These are phyloP conservation scores for Stenocarpella maydis DNA, from an alignment of 2,329 filamentous ascomycete genomes.

Conservation along the genomic window DNA sequence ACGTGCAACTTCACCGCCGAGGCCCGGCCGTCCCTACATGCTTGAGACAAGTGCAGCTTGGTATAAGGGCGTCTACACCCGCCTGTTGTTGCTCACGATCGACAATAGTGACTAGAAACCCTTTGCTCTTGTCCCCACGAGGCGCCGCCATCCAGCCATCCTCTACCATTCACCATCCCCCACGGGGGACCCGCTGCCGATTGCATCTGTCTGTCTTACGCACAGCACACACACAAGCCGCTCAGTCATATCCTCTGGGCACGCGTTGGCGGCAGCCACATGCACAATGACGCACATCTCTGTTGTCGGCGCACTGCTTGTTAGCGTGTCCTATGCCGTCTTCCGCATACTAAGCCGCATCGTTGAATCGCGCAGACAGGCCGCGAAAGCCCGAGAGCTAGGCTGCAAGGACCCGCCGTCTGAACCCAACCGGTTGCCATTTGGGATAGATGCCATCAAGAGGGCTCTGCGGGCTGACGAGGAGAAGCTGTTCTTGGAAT, in stretches of 20 bases:
- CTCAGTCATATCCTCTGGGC: neutral
- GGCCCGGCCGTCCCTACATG: neutral
- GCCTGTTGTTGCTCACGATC: neutral
- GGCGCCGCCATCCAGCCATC: no score
- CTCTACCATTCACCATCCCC: no score
- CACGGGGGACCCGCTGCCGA: no score
- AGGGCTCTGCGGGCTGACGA: conserved; percentile 2
- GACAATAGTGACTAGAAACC: neutral
- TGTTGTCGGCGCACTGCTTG: conserved; percentile 24
- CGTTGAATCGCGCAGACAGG: conserved; percentile 16
- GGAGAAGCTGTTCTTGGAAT: conserved; percentile 23
- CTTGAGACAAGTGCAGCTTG: neutral
- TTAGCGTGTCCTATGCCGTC: conserved; percentile 28
- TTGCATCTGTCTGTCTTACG: neutral
- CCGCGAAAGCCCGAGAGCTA: conserved; percentile 12
- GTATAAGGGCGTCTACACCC: neutral
- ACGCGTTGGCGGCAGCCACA: neutral
- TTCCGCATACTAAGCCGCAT: conserved; percentile 17
- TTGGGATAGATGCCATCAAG: conserved; percentile 18
- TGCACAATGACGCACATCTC: conserved; percentile 32
- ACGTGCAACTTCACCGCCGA: neutral
- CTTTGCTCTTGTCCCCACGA: neutral
- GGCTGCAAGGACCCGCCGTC: conserved; percentile 27
- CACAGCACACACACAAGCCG: neutral
- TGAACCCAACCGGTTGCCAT: neutral